Conservation (phyloP, 2,329 filamentous ascomycete genomes). For the Pestalotiopsis sp. region DNA sequence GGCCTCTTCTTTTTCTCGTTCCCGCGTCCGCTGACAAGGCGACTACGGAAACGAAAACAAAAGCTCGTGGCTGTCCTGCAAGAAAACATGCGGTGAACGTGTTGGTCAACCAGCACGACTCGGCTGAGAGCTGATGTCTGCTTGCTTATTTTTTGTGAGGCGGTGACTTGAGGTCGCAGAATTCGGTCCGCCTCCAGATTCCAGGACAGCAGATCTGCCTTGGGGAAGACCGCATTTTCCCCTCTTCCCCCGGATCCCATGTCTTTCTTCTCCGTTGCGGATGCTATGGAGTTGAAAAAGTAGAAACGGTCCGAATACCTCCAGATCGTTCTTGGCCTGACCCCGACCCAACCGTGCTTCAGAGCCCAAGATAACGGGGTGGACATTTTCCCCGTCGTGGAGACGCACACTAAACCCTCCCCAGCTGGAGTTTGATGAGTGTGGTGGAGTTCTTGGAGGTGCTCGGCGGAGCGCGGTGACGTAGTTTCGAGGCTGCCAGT, state of each 20-base stretch:
- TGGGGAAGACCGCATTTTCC: neutral
- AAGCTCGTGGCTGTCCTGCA: no score
- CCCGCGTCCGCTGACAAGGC: no score
- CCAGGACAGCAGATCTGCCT: neutral
- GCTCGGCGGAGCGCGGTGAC: neutral
- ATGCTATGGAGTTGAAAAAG: neutral
- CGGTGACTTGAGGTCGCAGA: neutral
- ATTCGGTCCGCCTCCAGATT: neutral
- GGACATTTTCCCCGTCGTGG: neutral
- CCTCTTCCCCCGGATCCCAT: neutral
- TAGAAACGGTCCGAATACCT: neutral
- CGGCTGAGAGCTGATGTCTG: neutral
- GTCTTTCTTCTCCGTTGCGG: neutral
- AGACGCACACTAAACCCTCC: neutral
- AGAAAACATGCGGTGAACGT: no score
- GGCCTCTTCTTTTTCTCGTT: no score
- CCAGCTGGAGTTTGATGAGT: conserved; percentile 2
- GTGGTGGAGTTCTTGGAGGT: neutral
- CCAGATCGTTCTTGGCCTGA: neutral
- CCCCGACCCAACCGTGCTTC: neutral
- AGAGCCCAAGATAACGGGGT: neutral
- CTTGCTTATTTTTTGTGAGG: neutral
- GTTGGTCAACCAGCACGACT: no score
- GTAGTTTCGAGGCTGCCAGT: neutral
- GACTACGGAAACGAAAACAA: no score